Evolutionary conservation across 2,329 filamentous ascomycete species (phyloP).

Genomic region (Exophiala oligosperma): DNA sequence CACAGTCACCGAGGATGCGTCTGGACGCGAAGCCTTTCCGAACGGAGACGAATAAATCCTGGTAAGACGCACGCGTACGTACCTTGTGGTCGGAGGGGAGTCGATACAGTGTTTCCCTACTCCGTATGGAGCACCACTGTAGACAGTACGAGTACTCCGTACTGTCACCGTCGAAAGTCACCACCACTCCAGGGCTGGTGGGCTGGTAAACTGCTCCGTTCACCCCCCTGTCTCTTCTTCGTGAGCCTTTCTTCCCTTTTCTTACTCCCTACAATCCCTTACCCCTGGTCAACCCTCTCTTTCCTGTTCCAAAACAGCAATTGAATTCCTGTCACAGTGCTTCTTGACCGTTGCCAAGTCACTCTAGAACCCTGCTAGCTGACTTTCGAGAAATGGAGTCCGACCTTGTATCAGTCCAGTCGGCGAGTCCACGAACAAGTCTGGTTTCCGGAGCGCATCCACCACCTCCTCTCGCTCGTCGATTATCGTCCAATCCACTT

Average conservation of each 20-base stretch:
- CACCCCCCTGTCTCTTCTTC: neutral
- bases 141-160: too few species aligned
- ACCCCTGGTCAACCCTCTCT: neutral
- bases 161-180: too few species aligned
- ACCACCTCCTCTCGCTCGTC: constrained; percentile 2
- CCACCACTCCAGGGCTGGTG: too few species aligned
- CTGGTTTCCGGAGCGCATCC: constrained; percentile 1
- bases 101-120: too few species aligned
- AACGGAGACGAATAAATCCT: neutral
- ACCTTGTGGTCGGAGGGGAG: neutral
- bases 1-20: neutral
- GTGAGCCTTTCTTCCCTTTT: neutral
- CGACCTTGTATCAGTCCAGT: constrained; percentile 8
- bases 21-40: too few species aligned
- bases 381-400: constrained; percentile 25
- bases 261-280: neutral
- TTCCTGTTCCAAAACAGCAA: neutral
- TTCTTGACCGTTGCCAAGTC: constrained; percentile 27
- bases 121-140: too few species aligned
- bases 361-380: constrained; percentile 27
- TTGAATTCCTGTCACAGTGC: constrained; percentile 5
- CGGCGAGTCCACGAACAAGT: neutral
- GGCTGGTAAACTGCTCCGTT: too few species aligned
- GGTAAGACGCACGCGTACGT: neutral
- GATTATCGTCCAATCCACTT: constrained; percentile 5